Conservation (phyloP, 106 monocot species). For the Platanthera guangdongensis region DNA sequence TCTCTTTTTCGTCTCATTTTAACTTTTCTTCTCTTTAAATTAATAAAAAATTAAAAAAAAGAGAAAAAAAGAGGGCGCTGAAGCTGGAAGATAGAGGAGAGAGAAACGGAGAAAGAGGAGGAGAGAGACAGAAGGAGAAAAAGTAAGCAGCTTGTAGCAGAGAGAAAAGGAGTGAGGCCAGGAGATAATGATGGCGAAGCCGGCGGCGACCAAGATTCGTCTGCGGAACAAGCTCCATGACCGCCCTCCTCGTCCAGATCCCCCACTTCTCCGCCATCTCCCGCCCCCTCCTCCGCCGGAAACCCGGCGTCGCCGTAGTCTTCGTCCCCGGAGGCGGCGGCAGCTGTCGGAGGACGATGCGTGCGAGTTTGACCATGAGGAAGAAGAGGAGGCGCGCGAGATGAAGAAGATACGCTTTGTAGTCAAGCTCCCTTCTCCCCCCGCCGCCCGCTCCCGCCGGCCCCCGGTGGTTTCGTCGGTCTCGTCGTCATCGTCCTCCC, state of each 20-base stretch:
- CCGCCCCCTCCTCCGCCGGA: background rate
- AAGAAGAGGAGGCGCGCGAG: background rate
- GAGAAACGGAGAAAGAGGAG: constrained; percentile 6
- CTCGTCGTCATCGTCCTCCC: constrained; percentile 3
- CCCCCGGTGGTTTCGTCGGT: background rate
- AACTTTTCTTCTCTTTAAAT: too few relatives aligned
- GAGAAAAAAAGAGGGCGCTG: background rate
- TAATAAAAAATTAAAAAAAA: background rate
- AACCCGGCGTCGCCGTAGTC: constrained; percentile 17
- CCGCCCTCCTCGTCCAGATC: background rate
- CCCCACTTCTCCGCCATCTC: constrained; percentile 4
- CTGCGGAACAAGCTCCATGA: background rate
- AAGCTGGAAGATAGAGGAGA: constrained; percentile 5
- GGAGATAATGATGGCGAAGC: constrained; percentile 10
- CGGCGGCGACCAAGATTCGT: constrained; percentile 10
- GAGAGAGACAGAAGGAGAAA: background rate
- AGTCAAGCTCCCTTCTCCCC: constrained; percentile 17
- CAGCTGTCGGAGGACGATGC: constrained; percentile 1
- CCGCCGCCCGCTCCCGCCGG: background rate
- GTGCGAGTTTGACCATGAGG: constrained; percentile 7
- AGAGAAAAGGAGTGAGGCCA: constrained; percentile 10
- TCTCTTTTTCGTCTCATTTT: too few relatives aligned
- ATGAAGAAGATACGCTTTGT: constrained; percentile 25
- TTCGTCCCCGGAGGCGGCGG: constrained; percentile 10
- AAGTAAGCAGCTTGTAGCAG: background rate